phyloP scores from a whole-genome alignment of 2,329 filamentous ascomycete species.

The Apiospora kogelbergensis region DNA sequence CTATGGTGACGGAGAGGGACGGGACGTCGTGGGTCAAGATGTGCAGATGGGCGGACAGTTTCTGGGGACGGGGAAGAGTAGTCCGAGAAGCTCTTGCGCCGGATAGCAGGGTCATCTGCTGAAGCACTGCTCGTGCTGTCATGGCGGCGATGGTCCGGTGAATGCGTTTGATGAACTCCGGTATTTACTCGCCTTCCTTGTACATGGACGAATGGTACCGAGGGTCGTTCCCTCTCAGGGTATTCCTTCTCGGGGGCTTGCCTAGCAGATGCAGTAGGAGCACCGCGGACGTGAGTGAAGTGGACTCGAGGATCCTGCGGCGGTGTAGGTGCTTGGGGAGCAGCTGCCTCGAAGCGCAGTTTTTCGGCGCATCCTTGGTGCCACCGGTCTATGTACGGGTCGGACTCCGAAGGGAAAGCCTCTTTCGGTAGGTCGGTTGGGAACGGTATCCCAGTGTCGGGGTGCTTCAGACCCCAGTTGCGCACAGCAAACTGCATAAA shows the following conservation, averaged over 20 bases:
- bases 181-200: constrained; percentile 24
- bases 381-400: constrained; percentile 82
- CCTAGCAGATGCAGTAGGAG: constrained; percentile 26
- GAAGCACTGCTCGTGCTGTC: constrained; percentile 37
- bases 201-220: constrained; percentile 26
- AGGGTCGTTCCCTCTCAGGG: constrained; percentile 36
- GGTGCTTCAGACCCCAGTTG: constrained; percentile 74
- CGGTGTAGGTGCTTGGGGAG: constrained; percentile 21
- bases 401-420: constrained; percentile 71
- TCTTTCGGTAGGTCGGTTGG: constrained; percentile 55
- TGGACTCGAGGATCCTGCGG: constrained; percentile 28
- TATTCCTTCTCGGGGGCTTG: constrained; percentile 34
- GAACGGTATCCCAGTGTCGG: constrained; percentile 70
- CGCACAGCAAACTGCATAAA: constrained; percentile 80
- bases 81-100: constrained; percentile 53
- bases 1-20: constrained; percentile 25
- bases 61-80: constrained; percentile 40
- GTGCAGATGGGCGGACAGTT: constrained; percentile 18
- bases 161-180: constrained; percentile 23
- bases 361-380: constrained; percentile 74
- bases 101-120: constrained; percentile 39
- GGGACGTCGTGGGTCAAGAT: constrained; percentile 24
- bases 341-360: constrained; percentile 61
- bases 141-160: constrained; percentile 23
- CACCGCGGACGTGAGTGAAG: constrained; percentile 31